Evolutionary conservation across 257 asterid genomes (phyloP), one percentile per base, ranked within the genome.

Genomic region (Solanum virginianum): DNA sequence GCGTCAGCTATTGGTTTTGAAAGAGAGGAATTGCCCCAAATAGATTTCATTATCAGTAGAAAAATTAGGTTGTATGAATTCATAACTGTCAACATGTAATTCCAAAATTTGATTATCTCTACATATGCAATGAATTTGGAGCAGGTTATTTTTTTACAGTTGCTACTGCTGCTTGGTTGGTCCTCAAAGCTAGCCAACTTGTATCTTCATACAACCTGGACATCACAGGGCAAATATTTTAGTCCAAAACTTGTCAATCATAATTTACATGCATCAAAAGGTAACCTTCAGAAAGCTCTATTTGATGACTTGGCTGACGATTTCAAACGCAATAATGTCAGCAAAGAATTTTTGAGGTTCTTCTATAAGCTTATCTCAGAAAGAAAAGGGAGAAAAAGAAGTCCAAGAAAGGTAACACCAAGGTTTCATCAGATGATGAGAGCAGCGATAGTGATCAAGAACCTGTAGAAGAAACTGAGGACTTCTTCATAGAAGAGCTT

Each of bases 311-410:
- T 41, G 56, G 80, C 18, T 43, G 45, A 43, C 10, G 20, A 51
- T 43, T 72, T 72, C 80, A 72, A 43, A 72, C 16, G 36, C 55
- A 72, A 43, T n/a, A 12, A 20, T 43, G 56, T 43, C 80, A 3
- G 80, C 26, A 71, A 71, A 71, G 15, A 5, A 6, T 53, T 49
- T 51, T 77, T 77, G 60, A 77, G 82, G 45, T 77, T 77, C 59
- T 74, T 22, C 63, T 29, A 17, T 26, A 94, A 74, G 93, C 94
- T 22, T 83, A 88, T 85, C 94, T 93, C 83, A 91, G 95, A 85
- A 92, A 91, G 93, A 88, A 89, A 77, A 88, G 54, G 93, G 99
- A 94, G 93, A 95, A 92, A 89, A 95, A 87, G 93, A 93, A 89
- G 86, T 91, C 90, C 47, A 86, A 91, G 54, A 95, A 92, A 85